phyloP scores from a whole-genome alignment of 768 basidiomycete species.

The Boletellus ananiceps region DNA sequence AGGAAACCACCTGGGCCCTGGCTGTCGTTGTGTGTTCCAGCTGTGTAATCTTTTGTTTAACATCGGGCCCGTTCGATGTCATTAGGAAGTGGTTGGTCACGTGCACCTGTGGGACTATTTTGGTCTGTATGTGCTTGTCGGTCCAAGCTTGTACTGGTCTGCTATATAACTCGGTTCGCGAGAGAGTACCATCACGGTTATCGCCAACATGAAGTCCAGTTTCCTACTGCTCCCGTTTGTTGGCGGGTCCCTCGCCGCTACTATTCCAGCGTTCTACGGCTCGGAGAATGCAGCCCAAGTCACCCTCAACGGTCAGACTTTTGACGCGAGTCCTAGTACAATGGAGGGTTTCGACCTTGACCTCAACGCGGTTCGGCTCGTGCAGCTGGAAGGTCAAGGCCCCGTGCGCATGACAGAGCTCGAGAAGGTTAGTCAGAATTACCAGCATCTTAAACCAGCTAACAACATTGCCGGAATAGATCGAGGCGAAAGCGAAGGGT shows the following conservation, averaged over 20 bases:
- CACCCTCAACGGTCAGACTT: slow-evolving; percentile 25
- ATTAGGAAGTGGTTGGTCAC: too few relatives aligned
- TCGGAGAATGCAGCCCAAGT: slow-evolving; percentile 16
- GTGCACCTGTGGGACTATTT: not conserved
- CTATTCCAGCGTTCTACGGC: slow-evolving; percentile 7
- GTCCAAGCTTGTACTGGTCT: not conserved
- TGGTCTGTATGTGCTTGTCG: slow-evolving; percentile 10
- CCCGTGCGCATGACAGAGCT: slow-evolving; percentile 84
- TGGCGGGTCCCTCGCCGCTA: slow-evolving; percentile 20
- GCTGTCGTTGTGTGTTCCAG: not conserved
- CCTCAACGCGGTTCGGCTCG: slow-evolving; percentile 65
- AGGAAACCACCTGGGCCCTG: not conserved
- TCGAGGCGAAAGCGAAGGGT: slow-evolving; percentile 71
- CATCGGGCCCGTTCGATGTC: too few relatives aligned
- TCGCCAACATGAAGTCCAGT: slow-evolving; percentile 7
- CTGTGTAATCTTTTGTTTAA: not conserved
- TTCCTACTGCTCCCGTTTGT: slow-evolving; percentile 18
- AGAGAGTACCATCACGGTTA: not conserved
- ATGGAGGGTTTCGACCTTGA: slow-evolving; percentile 61
- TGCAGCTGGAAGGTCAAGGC: slow-evolving; percentile 65
- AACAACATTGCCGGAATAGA: slow-evolving; percentile 37
- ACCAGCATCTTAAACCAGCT: not conserved
- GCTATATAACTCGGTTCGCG: not conserved
- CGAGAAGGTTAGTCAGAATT: slow-evolving; percentile 59
- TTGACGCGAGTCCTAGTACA: slow-evolving; percentile 16